Base-by-base conservation (phyloP, 805 yeast species). In the Wickerhamiella kurtzmanii region DNA sequence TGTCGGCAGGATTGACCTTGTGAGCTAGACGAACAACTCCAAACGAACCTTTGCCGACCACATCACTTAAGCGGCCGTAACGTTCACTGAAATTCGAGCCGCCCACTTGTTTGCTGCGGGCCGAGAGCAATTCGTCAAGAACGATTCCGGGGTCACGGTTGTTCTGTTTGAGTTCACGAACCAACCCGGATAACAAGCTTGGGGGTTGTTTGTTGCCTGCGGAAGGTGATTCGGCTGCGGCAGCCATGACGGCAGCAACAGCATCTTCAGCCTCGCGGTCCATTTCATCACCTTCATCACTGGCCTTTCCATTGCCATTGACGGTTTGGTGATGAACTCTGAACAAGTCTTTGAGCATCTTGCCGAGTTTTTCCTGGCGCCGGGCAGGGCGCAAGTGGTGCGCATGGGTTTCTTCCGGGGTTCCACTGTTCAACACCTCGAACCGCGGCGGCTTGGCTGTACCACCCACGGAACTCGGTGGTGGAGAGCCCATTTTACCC, bases 1-100 rank as follows among this genome's bases (percentile, higher is more conserved):
- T 63, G 40, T 65, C 61, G 46, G 68, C 66, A 4, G 61, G 41
- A 16, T 38, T 38, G 22, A 20, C 56, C 54, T 73, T 74, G 68
- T 88, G 96, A 4, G 94, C 75, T 3, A 92, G 76, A 50, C 96
- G 72, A 18, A 89, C 97, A 41, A 86, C 85, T 17, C 98, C 98
- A 68, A 83, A 89, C 0, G 96, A 79, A 18, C 97, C 97, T 44
- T 83, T 75, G 21, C 98, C 98, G 52, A 89, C 76, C 39, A 87
- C 84, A 60, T 86, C 95, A 64, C 83, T 94, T 60, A 96, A 85
- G 48, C 80, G 74, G 40, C 97, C 97, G 62, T 89, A 88, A 59
- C 86, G 82, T 54, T 86, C 88, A n/a, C 77, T 82, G 65, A 89
- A 84, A n/a, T 86, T 74, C 3, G 36, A 11, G 21, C 50, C 44